Evolutionary conservation across 345 rosid species (phyloP).

Genomic region (Microcos paniculata): DNA sequence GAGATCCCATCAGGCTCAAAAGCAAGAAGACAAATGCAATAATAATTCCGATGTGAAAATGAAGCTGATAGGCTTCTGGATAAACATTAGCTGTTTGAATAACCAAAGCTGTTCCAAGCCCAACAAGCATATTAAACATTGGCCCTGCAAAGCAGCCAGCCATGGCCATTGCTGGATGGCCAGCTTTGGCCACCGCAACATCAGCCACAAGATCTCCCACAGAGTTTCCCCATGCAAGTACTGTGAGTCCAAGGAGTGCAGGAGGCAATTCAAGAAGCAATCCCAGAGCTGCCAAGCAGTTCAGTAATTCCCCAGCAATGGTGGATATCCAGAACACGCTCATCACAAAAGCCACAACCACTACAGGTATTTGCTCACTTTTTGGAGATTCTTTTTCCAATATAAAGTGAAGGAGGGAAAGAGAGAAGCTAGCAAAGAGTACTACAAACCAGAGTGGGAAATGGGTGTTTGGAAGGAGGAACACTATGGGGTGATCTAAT

Average conservation of each 20-base stretch:
- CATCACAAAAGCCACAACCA: constrained; percentile 76
- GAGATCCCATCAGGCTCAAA: constrained; percentile 88
- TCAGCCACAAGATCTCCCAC: constrained; percentile 98
- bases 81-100: constrained; percentile 70
- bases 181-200: constrained; percentile 95
- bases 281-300: constrained; percentile 86
- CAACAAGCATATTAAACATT: constrained; percentile 98
- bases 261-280: constrained; percentile 73
- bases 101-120: constrained; percentile 81
- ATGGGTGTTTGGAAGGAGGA: constrained; percentile 69
- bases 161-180: constrained; percentile 99
- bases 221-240: constrained; percentile 98
- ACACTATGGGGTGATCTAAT: constrained; percentile 70
- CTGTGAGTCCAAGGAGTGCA: constrained; percentile 83
- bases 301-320: constrained; percentile 87
- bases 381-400: constrained; percentile 84
- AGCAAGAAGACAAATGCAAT: constrained; percentile 90
- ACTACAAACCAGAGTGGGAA: constrained; percentile 83
- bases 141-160: constrained; percentile 99
- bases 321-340: constrained; percentile 97
- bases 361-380: constrained; percentile 67
- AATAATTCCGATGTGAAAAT: constrained; percentile 77
- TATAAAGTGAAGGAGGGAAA: constrained; percentile 70
- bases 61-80: constrained; percentile 78
- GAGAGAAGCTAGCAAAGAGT: constrained; percentile 65